Evolutionary conservation across 2,329 filamentous ascomycete species (phyloP).

Genomic region (Dactylellina leptospora): DNA sequence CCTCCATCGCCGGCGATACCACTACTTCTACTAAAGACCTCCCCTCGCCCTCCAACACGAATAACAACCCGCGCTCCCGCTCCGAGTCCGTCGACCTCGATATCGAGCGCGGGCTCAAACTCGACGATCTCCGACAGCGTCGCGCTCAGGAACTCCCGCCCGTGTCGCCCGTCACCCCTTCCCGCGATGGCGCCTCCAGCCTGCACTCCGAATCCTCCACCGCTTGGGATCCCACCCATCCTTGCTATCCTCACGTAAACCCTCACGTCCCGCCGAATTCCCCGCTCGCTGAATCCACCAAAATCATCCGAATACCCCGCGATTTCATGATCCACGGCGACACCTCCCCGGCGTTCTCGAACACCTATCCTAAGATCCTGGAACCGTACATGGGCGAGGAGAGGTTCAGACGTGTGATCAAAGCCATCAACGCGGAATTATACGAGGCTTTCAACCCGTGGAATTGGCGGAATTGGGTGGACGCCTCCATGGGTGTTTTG

Average conservation of each 20-base stretch:
- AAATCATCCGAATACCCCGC: slow-evolving; percentile 87
- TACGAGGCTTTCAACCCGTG: slow-evolving; percentile 82
- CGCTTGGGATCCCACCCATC: slow-evolving; percentile 91
- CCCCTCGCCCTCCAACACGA: slow-evolving; percentile 10
- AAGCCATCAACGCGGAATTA: slow-evolving; percentile 81
- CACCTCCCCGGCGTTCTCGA: slow-evolving; percentile 89
- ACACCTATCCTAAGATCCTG: slow-evolving; percentile 94
- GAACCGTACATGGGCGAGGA: slow-evolving; percentile 85
- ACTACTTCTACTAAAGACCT: slow-evolving; percentile 35
- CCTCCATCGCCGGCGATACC: slow-evolving; percentile 46
- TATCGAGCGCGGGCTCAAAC: slow-evolving; percentile 54
- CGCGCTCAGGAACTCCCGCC: slow-evolving; percentile 44
- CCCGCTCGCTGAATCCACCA: slow-evolving; percentile 76
- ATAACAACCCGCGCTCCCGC: slow-evolving; percentile 18
- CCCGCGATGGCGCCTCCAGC: slow-evolving; percentile 52
- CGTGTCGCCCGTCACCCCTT: slow-evolving; percentile 13
- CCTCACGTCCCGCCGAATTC: slow-evolving; percentile 85
- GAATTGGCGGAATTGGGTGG: slow-evolving; percentile 77
- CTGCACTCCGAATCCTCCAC: slow-evolving; percentile 45
- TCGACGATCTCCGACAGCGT: slow-evolving; percentile 54
- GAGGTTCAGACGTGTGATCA: slow-evolving; percentile 83
- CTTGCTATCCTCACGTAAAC: slow-evolving; percentile 92
- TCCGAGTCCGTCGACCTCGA: slow-evolving; percentile 51
- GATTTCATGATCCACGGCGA: slow-evolving; percentile 94
- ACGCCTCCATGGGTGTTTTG: slow-evolving; percentile 78